phyloP scores from a whole-genome alignment of 495 filamentous ascomycete species.

The Penicillium mononematosum region DNA sequence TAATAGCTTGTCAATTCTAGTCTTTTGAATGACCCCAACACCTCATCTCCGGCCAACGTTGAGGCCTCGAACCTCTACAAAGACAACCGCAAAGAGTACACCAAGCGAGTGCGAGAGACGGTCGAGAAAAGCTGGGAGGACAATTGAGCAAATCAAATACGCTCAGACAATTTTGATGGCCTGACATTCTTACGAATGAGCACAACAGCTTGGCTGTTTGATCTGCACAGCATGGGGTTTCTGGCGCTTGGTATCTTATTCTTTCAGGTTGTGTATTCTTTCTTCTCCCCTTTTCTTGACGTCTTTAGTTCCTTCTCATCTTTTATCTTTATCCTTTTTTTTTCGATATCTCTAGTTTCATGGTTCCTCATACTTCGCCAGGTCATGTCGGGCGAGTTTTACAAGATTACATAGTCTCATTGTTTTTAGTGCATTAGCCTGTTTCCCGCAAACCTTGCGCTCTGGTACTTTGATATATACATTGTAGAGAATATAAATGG shows the following conservation, averaged over 20 bases:
- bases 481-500: neutral
- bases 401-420: neutral
- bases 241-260: constrained; percentile 38
- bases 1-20: constrained; percentile 43
- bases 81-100: constrained; percentile 94
- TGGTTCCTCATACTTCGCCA: neutral
- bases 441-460: neutral
- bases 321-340: constrained; percentile 5
- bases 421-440: constrained; percentile 18
- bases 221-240: constrained; percentile 50
- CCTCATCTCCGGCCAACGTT: constrained; percentile 93
- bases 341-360: constrained; percentile 1
- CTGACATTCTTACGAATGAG: constrained; percentile 8
- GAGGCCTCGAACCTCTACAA: constrained; percentile 99
- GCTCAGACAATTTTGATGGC: constrained; percentile 9
- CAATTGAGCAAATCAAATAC: constrained; percentile 1
- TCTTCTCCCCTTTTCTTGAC: constrained; percentile 4
- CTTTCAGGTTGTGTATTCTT: constrained; percentile 14
- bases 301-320: constrained; percentile 6
- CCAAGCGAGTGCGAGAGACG: constrained; percentile 90
- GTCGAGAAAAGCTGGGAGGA: constrained; percentile 99
- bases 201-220: constrained; percentile 25
- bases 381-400: neutral
- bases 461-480: neutral
- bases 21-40: constrained; percentile 97